phyloP scores from a whole-genome alignment of 2,329 filamentous ascomycete genomes.

The Arthroderma uncinatum region DNA sequence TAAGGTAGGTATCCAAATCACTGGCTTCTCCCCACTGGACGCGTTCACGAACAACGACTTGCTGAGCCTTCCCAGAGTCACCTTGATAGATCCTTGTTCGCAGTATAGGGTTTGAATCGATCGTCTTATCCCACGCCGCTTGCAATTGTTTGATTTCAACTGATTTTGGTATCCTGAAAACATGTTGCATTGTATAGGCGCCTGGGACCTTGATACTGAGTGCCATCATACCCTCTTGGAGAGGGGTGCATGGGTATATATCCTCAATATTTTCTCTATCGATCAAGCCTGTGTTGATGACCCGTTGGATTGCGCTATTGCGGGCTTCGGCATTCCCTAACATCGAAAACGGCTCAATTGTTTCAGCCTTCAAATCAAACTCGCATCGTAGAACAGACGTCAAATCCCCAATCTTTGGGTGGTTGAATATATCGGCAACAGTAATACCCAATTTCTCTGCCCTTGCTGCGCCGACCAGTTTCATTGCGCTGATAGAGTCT shows the following conservation, averaged over 20 bases:
- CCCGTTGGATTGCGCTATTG: slow-evolving; percentile 7
- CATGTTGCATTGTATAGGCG: slow-evolving; percentile 32
- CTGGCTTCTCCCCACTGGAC: slow-evolving; percentile 17
- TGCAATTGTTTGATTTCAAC: slow-evolving; percentile 25
- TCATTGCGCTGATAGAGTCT: slow-evolving; percentile 20
- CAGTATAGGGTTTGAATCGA: slow-evolving; percentile 29
- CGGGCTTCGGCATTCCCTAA: slow-evolving; percentile 7
- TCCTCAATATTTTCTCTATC: slow-evolving; percentile 18
- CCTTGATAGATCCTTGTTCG: slow-evolving; percentile 28
- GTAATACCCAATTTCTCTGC: slow-evolving; percentile 15
- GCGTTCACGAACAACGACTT: slow-evolving; percentile 19
- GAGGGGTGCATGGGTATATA: slow-evolving; percentile 25
- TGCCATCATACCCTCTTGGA: slow-evolving; percentile 34
- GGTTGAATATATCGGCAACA: slow-evolving; percentile 21
- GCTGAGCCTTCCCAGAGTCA: slow-evolving; percentile 16
- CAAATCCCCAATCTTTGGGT: slow-evolving; percentile 28
- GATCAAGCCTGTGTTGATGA: slow-evolving; percentile 15
- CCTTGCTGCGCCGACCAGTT: slow-evolving; percentile 19
- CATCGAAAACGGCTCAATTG: slow-evolving; percentile 14
- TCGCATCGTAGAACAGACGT: slow-evolving; percentile 15
- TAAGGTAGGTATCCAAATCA: slow-evolving; percentile 13
- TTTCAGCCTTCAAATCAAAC: background rate
- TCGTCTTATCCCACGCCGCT: slow-evolving; percentile 28
- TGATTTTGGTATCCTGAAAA: slow-evolving; percentile 20
- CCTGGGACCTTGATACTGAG: slow-evolving; percentile 29